These are phyloP conservation scores for Calonectria henricotiae DNA, from an alignment of 2,329 filamentous ascomycete genomes.

Conservation along the genomic window DNA sequence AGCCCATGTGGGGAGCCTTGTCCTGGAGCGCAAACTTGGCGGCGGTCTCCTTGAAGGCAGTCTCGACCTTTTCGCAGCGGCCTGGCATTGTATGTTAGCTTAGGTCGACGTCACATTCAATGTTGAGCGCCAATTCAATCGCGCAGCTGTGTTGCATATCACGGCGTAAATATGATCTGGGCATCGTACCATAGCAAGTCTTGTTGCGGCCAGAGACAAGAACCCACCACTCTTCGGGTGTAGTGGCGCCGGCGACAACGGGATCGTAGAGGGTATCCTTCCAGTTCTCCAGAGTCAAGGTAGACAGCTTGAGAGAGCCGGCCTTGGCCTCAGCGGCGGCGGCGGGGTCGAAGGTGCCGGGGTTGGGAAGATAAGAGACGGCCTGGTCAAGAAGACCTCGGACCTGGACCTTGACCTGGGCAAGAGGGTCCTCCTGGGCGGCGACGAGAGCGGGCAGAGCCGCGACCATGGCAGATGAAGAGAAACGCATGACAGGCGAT, in stretches of 20 bases:
- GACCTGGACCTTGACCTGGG: slow-evolving; percentile 76
- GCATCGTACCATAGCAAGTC: slow-evolving; percentile 77
- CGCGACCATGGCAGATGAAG: slow-evolving; percentile 66
- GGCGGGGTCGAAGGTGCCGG: slow-evolving; percentile 61
- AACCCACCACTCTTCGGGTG: slow-evolving; percentile 84
- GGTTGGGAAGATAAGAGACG: slow-evolving; percentile 68
- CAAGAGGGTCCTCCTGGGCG: slow-evolving; percentile 66
- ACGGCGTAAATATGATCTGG: slow-evolving; percentile 17
- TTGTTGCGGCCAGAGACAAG: slow-evolving; percentile 83
- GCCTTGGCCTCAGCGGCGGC: slow-evolving; percentile 63
- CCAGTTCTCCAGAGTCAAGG: slow-evolving; percentile 80
- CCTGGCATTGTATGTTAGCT: slow-evolving; percentile 63
- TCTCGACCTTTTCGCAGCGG: slow-evolving; percentile 76
- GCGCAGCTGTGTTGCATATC: slow-evolving; percentile 24
- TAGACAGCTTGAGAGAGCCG: slow-evolving; percentile 63
- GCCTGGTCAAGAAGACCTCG: slow-evolving; percentile 77
- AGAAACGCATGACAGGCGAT: slow-evolving; percentile 70
- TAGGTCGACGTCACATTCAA: slow-evolving; percentile 35
- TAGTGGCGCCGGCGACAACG: slow-evolving; percentile 72
- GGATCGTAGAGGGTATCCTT: slow-evolving; percentile 77
- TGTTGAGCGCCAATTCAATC: slow-evolving; percentile 20
- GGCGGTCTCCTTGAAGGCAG: slow-evolving; percentile 78
- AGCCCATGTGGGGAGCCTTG: slow-evolving; percentile 77
- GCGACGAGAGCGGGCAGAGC: slow-evolving; percentile 72
- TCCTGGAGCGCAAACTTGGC: slow-evolving; percentile 75